Conservation (phyloP, 2,329 filamentous ascomycete genomes). For the Pezicula radicicola region DNA sequence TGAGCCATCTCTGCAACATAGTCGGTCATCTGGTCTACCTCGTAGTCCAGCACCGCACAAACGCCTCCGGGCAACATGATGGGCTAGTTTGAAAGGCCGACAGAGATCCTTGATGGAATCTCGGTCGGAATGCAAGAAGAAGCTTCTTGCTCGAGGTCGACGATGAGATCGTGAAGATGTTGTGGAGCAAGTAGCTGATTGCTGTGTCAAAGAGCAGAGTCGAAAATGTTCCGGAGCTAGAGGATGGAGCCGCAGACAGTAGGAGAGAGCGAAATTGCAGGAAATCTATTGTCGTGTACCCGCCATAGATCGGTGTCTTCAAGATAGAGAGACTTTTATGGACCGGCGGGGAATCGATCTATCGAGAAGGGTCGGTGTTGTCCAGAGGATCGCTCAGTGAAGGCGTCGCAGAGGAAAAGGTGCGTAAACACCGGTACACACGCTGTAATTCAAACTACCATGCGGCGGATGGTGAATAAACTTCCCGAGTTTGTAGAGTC, state of each 20-base stretch:
- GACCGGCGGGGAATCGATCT: neutral
- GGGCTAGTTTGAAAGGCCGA: slow-evolving; percentile 20
- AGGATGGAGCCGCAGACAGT: slow-evolving; percentile 6
- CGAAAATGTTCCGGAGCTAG: slow-evolving; percentile 9
- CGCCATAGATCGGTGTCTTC: slow-evolving; percentile 22
- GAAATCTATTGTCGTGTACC: slow-evolving; percentile 22
- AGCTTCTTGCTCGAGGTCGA: slow-evolving; percentile 17
- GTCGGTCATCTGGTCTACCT: slow-evolving; percentile 75
- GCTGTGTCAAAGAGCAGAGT: slow-evolving; percentile 10
- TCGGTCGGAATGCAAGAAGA: slow-evolving; percentile 25
- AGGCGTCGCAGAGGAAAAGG: slow-evolving; percentile 10
- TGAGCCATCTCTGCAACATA: slow-evolving; percentile 73
- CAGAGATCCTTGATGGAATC: slow-evolving; percentile 24
- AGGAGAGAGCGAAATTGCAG: slow-evolving; percentile 17
- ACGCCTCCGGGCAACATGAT: slow-evolving; percentile 54
- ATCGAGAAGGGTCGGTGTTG: slow-evolving; percentile 1
- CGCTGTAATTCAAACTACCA: slow-evolving; percentile 20
- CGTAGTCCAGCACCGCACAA: slow-evolving; percentile 71
- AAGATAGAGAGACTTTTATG: slow-evolving; percentile 7
- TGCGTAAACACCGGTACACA: slow-evolving; percentile 21
- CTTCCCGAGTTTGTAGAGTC: slow-evolving; percentile 2
- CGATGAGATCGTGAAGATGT: slow-evolving; percentile 4
- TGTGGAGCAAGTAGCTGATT: slow-evolving; percentile 6
- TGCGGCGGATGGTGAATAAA: slow-evolving; percentile 15
- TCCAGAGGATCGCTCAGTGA: slow-evolving; percentile 7